Percentiles rank a stretch among this genome's conserved stretches.
These are phyloP conservation scores for Calonectria honghensis DNA, from an alignment of 2,329 filamentous ascomycete genomes.

Conservation along the genomic window DNA sequence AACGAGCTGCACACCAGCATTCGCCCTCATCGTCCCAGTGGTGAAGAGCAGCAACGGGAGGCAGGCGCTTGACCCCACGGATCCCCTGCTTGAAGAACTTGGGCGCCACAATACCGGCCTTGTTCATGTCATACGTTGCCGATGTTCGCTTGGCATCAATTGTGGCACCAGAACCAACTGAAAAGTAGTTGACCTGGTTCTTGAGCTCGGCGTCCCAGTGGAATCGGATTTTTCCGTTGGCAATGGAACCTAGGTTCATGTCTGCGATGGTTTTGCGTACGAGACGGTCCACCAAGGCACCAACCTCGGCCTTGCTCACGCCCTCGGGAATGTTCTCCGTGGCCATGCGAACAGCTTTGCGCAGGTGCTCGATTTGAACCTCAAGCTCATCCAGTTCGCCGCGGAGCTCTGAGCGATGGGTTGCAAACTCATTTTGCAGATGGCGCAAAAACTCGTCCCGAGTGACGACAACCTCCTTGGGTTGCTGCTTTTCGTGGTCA, in stretches of 20 bases:
- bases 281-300: conserved; percentile 62
- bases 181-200: conserved; percentile 84
- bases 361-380: conserved; percentile 58
- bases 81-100: conserved; percentile 48
- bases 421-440: conserved; percentile 62
- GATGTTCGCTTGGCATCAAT: conserved; percentile 79
- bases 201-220: conserved; percentile 67
- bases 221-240: conserved; percentile 67
- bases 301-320: conserved; percentile 65
- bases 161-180: conserved; percentile 77
- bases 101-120: conserved; percentile 39
- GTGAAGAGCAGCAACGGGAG: conserved; percentile 74
- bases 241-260: conserved; percentile 68
- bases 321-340: conserved; percentile 53
- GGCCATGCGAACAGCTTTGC: conserved; percentile 56
- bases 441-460: conserved; percentile 69
- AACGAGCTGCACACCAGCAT: conserved; percentile 85
- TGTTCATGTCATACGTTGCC: conserved; percentile 67
- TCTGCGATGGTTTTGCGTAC: conserved; percentile 67
- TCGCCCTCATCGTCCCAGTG: conserved; percentile 88
- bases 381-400: conserved; percentile 64
- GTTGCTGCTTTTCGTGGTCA: conserved; percentile 49
- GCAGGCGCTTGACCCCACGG: conserved; percentile 47
- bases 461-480: conserved; percentile 64
- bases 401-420: conserved; percentile 63